Percentiles rank a stretch among this genome's conserved stretches.
These are phyloP conservation scores for Cryptomeria japonica DNA, from an alignment of 75 land plant species.

Conservation along the genomic window DNA sequence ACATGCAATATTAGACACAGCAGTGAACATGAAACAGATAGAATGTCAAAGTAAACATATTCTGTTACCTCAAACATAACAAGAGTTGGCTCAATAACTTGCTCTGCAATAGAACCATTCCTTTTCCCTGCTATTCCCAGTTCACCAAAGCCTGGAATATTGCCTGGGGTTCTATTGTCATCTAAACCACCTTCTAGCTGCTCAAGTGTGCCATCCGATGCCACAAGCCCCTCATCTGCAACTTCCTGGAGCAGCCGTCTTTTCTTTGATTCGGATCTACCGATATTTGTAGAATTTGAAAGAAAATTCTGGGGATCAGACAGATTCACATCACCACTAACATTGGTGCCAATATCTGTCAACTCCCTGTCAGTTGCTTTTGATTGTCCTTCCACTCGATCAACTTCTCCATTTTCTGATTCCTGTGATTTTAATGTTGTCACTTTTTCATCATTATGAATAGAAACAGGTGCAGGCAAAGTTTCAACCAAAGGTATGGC, in stretches of 20 bases:
- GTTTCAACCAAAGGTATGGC: conserved; percentile 36
- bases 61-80: conserved; percentile 90
- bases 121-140: conserved; percentile 23
- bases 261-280: conserved; percentile 47
- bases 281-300: conserved; percentile 13
- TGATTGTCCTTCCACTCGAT: conserved; percentile 12
- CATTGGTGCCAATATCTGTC: conserved; percentile 19
- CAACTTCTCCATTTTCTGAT: conserved; percentile 6
- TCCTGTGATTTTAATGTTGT: neutral
- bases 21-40: neutral
- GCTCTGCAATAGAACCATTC: conserved; percentile 81
- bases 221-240: conserved; percentile 33
- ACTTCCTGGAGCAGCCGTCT: conserved; percentile 48
- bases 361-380: neutral
- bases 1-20: neutral
- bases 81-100: conserved; percentile 81
- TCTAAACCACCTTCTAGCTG: conserved; percentile 24
- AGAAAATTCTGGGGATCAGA: conserved; percentile 6
- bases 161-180: conserved; percentile 13
- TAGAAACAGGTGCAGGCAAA: conserved; percentile 15
- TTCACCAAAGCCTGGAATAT: conserved; percentile 20
- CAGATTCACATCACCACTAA: conserved; percentile 24
- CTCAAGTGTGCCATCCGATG: conserved; percentile 34
- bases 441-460: conserved; percentile 14
- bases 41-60: neutral